Percentiles rank a stretch among this genome's conserved stretches.
These are phyloP conservation scores for Ganoderma boninense DNA, from an alignment of 1,284 basidiomycete genomes.

Conservation along the genomic window DNA sequence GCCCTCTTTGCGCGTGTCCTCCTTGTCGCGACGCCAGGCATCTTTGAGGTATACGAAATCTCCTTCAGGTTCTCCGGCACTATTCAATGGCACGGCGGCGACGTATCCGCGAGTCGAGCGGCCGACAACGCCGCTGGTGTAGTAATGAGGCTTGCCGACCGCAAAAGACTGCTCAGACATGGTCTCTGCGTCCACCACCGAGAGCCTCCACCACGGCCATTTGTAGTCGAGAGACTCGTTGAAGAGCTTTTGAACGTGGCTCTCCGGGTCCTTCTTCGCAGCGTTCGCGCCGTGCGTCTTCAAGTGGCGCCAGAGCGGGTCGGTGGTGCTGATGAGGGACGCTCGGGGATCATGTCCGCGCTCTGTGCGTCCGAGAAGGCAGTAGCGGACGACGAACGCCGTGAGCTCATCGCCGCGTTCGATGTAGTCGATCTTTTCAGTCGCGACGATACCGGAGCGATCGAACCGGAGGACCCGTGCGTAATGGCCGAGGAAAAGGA, in stretches of 20 bases:
- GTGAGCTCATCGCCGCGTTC: background rate
- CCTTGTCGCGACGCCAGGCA: slow-evolving; percentile 17
- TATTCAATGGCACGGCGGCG: background rate
- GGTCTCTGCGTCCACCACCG: background rate
- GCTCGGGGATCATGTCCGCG: slow-evolving; percentile 27
- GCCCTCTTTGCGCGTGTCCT: slow-evolving; percentile 17
- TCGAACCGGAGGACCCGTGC: slow-evolving; percentile 24
- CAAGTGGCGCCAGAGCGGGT: background rate
- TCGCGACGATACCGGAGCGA: slow-evolving; percentile 11
- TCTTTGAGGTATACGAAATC: slow-evolving; percentile 22
- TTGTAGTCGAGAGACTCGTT: background rate
- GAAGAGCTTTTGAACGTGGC: slow-evolving; percentile 6
- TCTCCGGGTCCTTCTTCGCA: background rate
- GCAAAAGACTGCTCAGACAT: background rate
- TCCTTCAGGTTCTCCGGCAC: background rate
- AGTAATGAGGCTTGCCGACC: slow-evolving; percentile 19
- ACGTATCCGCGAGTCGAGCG: slow-evolving; percentile 27
- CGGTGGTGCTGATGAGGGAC: background rate
- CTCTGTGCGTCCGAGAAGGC: background rate
- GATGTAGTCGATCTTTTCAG: slow-evolving; percentile 24
- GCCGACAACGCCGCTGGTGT: slow-evolving; percentile 5
- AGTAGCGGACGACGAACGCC: slow-evolving; percentile 5
- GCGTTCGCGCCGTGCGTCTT: background rate
- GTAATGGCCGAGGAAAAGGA: slow-evolving; percentile 22
- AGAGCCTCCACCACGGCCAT: slow-evolving; percentile 20